phyloP scores from a whole-genome alignment of 345 rosid species.

The Gossypium thurberi region DNA sequence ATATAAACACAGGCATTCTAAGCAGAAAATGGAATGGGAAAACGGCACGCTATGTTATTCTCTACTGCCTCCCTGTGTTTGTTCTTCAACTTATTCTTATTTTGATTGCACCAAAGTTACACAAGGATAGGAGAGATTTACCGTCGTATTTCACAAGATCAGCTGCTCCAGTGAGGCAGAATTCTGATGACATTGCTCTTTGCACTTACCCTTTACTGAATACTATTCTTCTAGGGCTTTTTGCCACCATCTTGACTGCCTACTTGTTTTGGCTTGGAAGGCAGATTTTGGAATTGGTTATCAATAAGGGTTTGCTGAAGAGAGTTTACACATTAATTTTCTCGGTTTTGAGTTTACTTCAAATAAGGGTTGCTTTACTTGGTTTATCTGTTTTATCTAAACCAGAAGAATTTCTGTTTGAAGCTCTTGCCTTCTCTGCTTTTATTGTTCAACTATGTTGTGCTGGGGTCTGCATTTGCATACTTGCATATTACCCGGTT shows the following conservation, averaged over 20 bases:
- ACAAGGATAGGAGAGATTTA: slow-evolving; percentile 46
- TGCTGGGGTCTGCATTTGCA: slow-evolving; percentile 62
- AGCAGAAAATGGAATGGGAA: slow-evolving; percentile 71
- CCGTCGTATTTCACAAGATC: slow-evolving; percentile 67
- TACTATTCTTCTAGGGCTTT: slow-evolving; percentile 78
- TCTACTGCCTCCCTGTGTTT: slow-evolving; percentile 73
- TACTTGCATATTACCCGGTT: slow-evolving; percentile 85
- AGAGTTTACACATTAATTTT: slow-evolving; percentile 78
- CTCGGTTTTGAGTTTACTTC: slow-evolving; percentile 79
- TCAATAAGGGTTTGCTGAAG: slow-evolving; percentile 85
- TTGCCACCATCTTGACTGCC: slow-evolving; percentile 50
- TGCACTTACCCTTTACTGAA: slow-evolving; percentile 90
- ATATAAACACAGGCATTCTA: slow-evolving; percentile 58
- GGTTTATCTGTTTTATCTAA: slow-evolving; percentile 66
- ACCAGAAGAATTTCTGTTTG: slow-evolving; percentile 65
- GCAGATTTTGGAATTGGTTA: slow-evolving; percentile 73
- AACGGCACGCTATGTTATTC: slow-evolving; percentile 55
- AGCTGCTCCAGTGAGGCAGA: slow-evolving; percentile 16
- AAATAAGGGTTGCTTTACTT: slow-evolving; percentile 75
- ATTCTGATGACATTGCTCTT: slow-evolving; percentile 36
- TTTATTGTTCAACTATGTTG: slow-evolving; percentile 72
- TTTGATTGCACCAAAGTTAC: slow-evolving; percentile 55
- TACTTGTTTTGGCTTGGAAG: slow-evolving; percentile 94
- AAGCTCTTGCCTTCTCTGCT: slow-evolving; percentile 72
- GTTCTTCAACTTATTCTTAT: slow-evolving; percentile 73